phyloP scores from a whole-genome alignment of 352 stramenopile genomes.

The Pythium aquatile region DNA sequence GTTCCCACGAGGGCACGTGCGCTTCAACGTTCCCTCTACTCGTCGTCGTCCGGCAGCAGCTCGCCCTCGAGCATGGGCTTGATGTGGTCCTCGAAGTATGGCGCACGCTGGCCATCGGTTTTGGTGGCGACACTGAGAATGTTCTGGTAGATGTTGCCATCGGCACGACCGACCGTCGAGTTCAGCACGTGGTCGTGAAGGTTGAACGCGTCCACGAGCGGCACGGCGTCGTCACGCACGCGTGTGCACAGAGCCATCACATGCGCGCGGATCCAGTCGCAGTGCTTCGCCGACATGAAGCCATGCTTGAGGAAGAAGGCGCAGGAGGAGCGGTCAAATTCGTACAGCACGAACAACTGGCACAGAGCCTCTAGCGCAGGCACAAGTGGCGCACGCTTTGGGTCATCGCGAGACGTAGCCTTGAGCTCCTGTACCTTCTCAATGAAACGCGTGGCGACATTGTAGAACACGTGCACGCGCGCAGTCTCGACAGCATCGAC shows the following conservation, averaged over 20 bases:
- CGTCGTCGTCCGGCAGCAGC: conserved; percentile 16
- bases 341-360: conserved; percentile 72
- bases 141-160: conserved; percentile 77
- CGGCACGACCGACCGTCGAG: conserved; percentile 54
- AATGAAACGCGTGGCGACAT: conserved; percentile 59
- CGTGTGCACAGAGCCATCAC: conserved; percentile 43
- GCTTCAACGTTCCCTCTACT: neutral
- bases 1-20: neutral
- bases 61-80: conserved; percentile 65
- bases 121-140: conserved; percentile 43
- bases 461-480: conserved; percentile 77
- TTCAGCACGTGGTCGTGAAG: conserved; percentile 69
- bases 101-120: conserved; percentile 36
- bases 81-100: conserved; percentile 57
- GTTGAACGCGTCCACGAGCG: conserved; percentile 75
- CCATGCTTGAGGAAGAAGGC: conserved; percentile 58
- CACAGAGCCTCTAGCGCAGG: conserved; percentile 62
- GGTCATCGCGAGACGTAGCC: conserved; percentile 8
- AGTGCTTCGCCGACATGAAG: conserved; percentile 58
- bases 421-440: conserved; percentile 50
- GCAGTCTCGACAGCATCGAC: conserved; percentile 72
- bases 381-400: conserved; percentile 31
- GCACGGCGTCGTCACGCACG: conserved; percentile 60
- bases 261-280: conserved; percentile 41
- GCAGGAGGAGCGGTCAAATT: conserved; percentile 50